Conservation (phyloP, 441 rosid species). For the Daphne laureola region DNA sequence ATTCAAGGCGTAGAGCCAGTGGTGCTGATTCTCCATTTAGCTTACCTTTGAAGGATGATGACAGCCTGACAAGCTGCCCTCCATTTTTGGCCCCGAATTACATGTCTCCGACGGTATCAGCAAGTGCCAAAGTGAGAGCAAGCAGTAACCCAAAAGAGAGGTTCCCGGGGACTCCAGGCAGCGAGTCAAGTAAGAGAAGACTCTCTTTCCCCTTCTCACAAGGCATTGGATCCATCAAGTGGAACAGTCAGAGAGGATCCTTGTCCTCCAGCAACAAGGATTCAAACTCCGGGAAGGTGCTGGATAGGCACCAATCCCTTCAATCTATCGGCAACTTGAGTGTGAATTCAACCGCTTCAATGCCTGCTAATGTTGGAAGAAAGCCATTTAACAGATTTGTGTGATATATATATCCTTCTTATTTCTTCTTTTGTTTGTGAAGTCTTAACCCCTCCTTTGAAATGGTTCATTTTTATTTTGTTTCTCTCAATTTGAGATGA, state of each 20-base stretch:
- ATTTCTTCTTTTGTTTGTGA: slow-evolving; percentile 17
- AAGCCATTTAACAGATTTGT: slow-evolving; percentile 94
- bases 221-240: slow-evolving; percentile 61
- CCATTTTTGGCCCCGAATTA: slow-evolving; percentile 86
- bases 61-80: slow-evolving; percentile 87
- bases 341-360: slow-evolving; percentile 70
- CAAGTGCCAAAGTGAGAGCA: slow-evolving; percentile 73
- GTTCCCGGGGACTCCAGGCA: slow-evolving; percentile 55
- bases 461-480: slow-evolving; percentile 6
- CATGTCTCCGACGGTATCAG: slow-evolving; percentile 78
- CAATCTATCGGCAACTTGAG: slow-evolving; percentile 70
- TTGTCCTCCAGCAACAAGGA: slow-evolving; percentile 48
- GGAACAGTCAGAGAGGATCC: slow-evolving; percentile 54
- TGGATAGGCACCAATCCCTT: slow-evolving; percentile 49
- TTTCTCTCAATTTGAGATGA: slow-evolving; percentile 35
- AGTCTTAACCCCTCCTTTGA: too few relatives aligned
- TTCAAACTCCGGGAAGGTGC: slow-evolving; percentile 40
- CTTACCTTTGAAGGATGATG: slow-evolving; percentile 61
- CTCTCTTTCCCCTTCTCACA: slow-evolving; percentile 60
- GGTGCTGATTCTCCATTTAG: slow-evolving; percentile 62
- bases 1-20: slow-evolving; percentile 46
- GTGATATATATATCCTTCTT: slow-evolving; percentile 40
- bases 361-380: slow-evolving; percentile 69
- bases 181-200: slow-evolving; percentile 63
- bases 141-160: slow-evolving; percentile 69